A percentile compares a stretch with the other conserved stretches of the same genome.
These are phyloP conservation scores for Lachancea waltii DNA, from an alignment of 805 yeast species.

Conservation along the genomic window DNA sequence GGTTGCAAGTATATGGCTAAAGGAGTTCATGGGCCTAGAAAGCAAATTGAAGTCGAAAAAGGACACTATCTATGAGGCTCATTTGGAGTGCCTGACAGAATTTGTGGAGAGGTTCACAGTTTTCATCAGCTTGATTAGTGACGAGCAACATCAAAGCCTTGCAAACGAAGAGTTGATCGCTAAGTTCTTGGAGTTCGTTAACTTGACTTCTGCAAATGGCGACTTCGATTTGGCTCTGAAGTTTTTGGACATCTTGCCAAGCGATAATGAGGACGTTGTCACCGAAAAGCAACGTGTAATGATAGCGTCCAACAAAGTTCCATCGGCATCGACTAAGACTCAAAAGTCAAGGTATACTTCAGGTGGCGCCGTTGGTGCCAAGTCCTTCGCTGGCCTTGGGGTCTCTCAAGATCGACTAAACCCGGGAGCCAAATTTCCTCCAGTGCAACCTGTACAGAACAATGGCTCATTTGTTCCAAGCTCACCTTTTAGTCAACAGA, in stretches of 20 bases:
- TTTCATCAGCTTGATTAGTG: constrained; percentile 31
- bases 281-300: constrained; percentile 73
- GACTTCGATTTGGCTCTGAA: constrained; percentile 73
- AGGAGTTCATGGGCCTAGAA: constrained; percentile 54
- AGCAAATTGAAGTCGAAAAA: constrained; percentile 34
- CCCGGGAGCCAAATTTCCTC: not conserved
- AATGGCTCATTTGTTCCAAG: not conserved
- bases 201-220: constrained; percentile 73
- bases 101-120: constrained; percentile 81
- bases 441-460: constrained; percentile 5
- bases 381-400: constrained; percentile 1
- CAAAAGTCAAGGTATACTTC: constrained; percentile 4
- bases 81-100: constrained; percentile 70
- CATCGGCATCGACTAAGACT: constrained; percentile 3
- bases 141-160: constrained; percentile 18
- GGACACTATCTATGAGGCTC: constrained; percentile 71
- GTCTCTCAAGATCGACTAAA: not conserved
- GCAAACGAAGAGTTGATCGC: constrained; percentile 33
- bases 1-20: constrained; percentile 75
- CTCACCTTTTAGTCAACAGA: constrained; percentile 1
- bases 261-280: constrained; percentile 60
- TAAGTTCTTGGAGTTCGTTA: constrained; percentile 76
- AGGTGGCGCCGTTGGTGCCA: not conserved
- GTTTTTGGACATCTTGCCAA: constrained; percentile 66
- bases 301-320: constrained; percentile 48